Base-by-base conservation (phyloP, 2,329 filamentous ascomycete species). In the Colletotrichum truncatum region DNA sequence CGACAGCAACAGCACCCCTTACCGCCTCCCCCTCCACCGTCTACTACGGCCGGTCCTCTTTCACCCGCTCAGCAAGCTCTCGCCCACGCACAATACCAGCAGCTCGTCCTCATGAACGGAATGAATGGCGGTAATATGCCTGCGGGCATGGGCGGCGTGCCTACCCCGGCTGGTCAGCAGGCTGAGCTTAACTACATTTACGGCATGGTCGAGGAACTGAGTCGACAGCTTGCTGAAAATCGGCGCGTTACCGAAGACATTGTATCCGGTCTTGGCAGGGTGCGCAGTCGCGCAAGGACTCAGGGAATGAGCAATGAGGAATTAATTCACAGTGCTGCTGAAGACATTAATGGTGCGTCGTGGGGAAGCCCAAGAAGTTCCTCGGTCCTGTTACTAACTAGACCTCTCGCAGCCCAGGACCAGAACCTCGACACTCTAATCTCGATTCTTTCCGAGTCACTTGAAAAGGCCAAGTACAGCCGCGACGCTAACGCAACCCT, bases 151-250 rank as follows among this genome's bases (percentile, higher is more conserved):
- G 81, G 82, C 49, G 63, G 63, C 21, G 81, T 84, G 45, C 87
- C 88, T 12, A 89, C 86, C 14, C 88, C 88, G n/a, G 89, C 88
- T 16, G 88, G 88, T 49, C 88, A 91, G 74, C 88, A 91, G 75
- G 85, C 88, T 55, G 89, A 91, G 75, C 83, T 91, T 66, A 89
- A 89, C 73, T 88, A 89, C 76, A 89, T 91, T 72, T 90, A 90
- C 73, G 81, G 82, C 69, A 88, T 91, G 85, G 88, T 91, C 10
- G 89, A 91, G 72, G 87, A 89, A 73, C 80, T 91, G 49, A 89
- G 87, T 70, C 84, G 85, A 32, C 86, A 89, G 72, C 80, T 91
- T 28, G 84, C 87, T 11, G 86, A 89, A 54, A 89, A 89, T 73
- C 82, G 86, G 69, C 81, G 84, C 41, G 84, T 86, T 36, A 85